phyloP scores from a whole-genome alignment of 441 rosid species.

The Geranium incanum region DNA sequence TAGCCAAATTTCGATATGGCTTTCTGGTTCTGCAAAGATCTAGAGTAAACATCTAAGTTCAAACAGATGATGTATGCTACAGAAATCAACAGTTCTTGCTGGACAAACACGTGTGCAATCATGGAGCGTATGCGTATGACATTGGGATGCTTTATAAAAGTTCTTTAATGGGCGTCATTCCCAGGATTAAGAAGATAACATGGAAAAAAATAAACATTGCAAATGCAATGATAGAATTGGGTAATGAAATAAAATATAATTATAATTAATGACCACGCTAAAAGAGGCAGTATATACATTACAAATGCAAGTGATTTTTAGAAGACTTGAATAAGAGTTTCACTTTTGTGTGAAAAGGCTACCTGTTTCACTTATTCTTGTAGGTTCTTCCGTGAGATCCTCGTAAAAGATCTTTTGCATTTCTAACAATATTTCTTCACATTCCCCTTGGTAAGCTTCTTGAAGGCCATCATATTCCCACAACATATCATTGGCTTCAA shows the following conservation, averaged over 20 bases:
- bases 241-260: neutral
- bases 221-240: neutral
- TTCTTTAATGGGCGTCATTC: too few species aligned
- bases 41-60: slow-evolving; percentile 24
- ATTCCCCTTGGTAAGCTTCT: slow-evolving; percentile 56
- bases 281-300: neutral
- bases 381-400: slow-evolving; percentile 43
- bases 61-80: slow-evolving; percentile 21
- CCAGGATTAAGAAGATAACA: neutral
- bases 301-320: neutral
- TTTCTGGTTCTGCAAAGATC: slow-evolving; percentile 40
- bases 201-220: neutral
- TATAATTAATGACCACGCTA: neutral
- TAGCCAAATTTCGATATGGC: slow-evolving; percentile 49
- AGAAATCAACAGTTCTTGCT: neutral
- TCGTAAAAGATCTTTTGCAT: slow-evolving; percentile 86
- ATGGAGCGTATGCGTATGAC: too few species aligned
- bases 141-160: too few species aligned
- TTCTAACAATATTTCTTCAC: slow-evolving; percentile 78
- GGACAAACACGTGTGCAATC: too few species aligned
- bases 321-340: neutral
- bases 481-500: slow-evolving; percentile 39
- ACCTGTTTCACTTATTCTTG: slow-evolving; percentile 26
- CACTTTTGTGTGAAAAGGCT: neutral
- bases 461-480: slow-evolving; percentile 83